These are phyloP conservation scores for Yarrowia galli DNA, from an alignment of 1,139 yeast genomes.

Conservation along the genomic window DNA sequence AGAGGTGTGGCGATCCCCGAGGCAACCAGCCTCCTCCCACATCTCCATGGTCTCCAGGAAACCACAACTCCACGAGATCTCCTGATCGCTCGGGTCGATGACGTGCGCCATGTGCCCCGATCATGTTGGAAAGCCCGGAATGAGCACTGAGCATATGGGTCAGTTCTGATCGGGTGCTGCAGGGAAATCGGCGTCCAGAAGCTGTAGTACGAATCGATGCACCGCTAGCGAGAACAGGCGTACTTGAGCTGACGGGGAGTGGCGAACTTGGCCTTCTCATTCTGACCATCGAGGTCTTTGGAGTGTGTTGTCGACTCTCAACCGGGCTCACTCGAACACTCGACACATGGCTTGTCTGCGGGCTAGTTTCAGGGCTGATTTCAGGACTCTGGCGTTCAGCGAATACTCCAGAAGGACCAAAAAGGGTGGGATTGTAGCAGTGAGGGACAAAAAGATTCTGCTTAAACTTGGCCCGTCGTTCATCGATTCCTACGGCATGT, in stretches of 20 bases:
- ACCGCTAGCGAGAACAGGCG: conserved; percentile 1
- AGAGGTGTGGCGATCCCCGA: not conserved
- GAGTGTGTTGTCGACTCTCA: not conserved
- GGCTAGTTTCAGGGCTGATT: not conserved
- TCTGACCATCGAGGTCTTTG: not conserved
- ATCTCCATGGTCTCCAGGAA: conserved; percentile 55
- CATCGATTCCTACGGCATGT: conserved; percentile 55
- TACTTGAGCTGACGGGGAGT: not conserved
- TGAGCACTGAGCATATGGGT: not conserved
- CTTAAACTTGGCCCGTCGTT: conserved; percentile 47
- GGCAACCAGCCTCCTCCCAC: conserved; percentile 49
- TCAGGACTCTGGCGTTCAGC: conserved; percentile 13
- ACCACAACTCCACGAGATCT: conserved; percentile 52
- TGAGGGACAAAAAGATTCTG: conserved; percentile 38
- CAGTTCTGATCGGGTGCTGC: not conserved
- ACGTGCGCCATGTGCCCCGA: not conserved
- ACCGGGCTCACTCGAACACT: conserved; percentile 11
- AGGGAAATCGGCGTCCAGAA: conserved; percentile 1
- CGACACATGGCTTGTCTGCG: not conserved
- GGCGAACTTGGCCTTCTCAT: not conserved
- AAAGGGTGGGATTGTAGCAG: conserved; percentile 36
- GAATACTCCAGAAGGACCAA: conserved; percentile 24
- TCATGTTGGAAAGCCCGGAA: conserved; percentile 1
- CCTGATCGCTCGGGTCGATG: conserved; percentile 45
- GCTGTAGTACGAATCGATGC: not conserved